phyloP scores from a whole-genome alignment of 192 early-diverging fungal genomes.

The Backusella tuberculispora region DNA sequence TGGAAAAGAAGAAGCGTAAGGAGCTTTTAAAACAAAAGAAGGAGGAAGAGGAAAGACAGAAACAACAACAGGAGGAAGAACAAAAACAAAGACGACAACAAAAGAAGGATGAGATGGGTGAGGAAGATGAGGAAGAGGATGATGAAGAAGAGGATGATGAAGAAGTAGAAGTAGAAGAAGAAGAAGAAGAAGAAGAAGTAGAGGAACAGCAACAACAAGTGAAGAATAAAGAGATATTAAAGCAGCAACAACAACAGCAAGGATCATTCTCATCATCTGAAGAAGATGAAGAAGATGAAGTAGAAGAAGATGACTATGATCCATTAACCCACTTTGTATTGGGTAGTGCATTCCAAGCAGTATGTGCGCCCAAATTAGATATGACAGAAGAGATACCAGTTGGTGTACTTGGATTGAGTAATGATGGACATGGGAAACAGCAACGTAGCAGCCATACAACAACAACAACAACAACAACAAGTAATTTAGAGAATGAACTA shows the following conservation, averaged over 20 bases:
- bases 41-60: not conserved
- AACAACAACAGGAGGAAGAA: not conserved
- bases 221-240: not conserved
- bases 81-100: not conserved
- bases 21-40: slow-evolving; percentile 21
- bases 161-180: too few species aligned
- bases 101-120: not conserved
- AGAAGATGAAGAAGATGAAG: not conserved
- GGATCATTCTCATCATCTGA: not conserved
- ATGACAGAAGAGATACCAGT: slow-evolving; percentile 20
- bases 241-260: not conserved
- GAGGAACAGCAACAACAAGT: not conserved
- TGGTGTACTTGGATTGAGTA: slow-evolving; percentile 25
- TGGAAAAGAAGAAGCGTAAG: slow-evolving; percentile 39
- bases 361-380: slow-evolving; percentile 11
- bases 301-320: not conserved
- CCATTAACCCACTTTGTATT: slow-evolving; percentile 30
- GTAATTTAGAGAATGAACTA: not conserved
- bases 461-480: not conserved
- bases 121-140: not conserved
- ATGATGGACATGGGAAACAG: not conserved
- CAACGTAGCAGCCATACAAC: not conserved
- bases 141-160: not conserved
- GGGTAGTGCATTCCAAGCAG: slow-evolving; percentile 28
- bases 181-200: not conserved